These are phyloP conservation scores for Goniomonas avonlea DNA, from an alignment of 78 protist species.

Conservation along the genomic window DNA sequence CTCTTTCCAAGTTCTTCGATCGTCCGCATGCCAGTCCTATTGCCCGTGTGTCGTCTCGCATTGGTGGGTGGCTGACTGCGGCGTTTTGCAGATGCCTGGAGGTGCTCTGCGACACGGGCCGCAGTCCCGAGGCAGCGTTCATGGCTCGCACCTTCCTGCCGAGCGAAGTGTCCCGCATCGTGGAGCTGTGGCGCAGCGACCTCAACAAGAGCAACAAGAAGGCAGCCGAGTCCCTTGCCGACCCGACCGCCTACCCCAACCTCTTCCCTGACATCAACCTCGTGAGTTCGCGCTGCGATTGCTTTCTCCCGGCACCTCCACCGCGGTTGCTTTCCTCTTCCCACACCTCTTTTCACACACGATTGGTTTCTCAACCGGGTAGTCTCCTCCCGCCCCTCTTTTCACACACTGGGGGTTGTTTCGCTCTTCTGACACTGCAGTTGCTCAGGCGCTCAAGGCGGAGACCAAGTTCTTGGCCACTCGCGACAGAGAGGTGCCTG, in stretches of 20 bases:
- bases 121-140: slow-evolving; percentile 84
- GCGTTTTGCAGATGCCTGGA: too few relatives aligned
- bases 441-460: background rate
- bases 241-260: slow-evolving; percentile 64
- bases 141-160: slow-evolving; percentile 81
- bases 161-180: background rate
- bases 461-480: too few relatives aligned
- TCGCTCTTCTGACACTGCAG: background rate
- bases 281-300: background rate
- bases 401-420: background rate
- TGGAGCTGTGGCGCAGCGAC: slow-evolving; percentile 6
- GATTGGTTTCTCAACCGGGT: background rate
- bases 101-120: slow-evolving; percentile 49
- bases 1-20: slow-evolving; percentile 37
- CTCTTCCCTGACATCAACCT: slow-evolving; percentile 56
- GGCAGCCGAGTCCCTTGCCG: slow-evolving; percentile 50
- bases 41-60: too few relatives aligned
- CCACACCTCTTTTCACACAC: background rate
- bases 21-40: too few relatives aligned
- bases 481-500: too few relatives aligned
- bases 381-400: background rate
- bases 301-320: too few relatives aligned
- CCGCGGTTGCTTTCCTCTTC: background rate
- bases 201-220: background rate
- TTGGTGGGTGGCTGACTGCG: too few relatives aligned